Conservation (phyloP, 108 stramenopile species). For the Epithemia pelagica region DNA sequence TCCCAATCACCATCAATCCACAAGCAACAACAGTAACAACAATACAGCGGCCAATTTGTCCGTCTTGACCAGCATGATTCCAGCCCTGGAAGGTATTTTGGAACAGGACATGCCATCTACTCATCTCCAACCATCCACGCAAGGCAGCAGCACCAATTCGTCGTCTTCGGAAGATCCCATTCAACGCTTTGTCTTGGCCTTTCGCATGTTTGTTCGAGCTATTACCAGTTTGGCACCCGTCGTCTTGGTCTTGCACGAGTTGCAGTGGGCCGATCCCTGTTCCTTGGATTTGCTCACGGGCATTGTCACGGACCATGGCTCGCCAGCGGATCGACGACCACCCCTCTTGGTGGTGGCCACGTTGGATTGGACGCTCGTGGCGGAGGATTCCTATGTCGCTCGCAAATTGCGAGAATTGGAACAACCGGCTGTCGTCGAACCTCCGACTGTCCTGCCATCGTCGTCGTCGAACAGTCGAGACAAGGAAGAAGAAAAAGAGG, state of each 20-base stretch:
- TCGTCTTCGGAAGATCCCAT: background rate
- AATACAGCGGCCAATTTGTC: background rate
- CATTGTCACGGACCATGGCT: slow-evolving; percentile 10
- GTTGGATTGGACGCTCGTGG: background rate
- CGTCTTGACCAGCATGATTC: slow-evolving; percentile 5
- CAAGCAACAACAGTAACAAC: too few relatives aligned
- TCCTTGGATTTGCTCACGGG: slow-evolving; percentile 11
- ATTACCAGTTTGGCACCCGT: slow-evolving; percentile 22
- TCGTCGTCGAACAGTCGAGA: too few relatives aligned
- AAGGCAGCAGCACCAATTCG: background rate
- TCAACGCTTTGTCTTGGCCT: slow-evolving; percentile 13
- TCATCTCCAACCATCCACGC: background rate
- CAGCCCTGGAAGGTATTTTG: background rate
- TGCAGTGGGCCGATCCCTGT: slow-evolving; percentile 29
- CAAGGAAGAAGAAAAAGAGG: background rate
- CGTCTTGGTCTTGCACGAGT: slow-evolving; percentile 33
- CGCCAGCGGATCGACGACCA: slow-evolving; percentile 5
- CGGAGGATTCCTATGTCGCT: background rate
- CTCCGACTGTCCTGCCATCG: too few relatives aligned
- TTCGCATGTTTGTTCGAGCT: slow-evolving; percentile 23
- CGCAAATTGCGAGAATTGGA: slow-evolving; percentile 5
- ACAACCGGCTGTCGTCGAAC: too few relatives aligned
- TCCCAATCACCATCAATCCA: background rate
- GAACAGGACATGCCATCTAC: too few relatives aligned
- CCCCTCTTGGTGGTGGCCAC: background rate